Conservation (phyloP, 768 basidiomycete species). For the Calocybe gangraenosa region DNA sequence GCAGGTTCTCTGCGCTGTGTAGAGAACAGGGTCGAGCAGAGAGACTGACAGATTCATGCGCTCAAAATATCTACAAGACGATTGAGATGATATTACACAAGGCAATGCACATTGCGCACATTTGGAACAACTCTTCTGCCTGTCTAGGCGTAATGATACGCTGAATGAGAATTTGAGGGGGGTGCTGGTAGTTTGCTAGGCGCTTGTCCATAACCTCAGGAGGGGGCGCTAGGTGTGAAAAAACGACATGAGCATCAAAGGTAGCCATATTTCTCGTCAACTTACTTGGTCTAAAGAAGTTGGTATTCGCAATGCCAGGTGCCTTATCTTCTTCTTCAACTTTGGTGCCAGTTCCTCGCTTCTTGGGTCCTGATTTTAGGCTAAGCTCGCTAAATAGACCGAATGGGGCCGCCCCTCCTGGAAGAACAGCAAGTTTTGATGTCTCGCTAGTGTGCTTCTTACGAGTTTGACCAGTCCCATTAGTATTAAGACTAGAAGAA, state of each 20-base stretch:
- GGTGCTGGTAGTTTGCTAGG: slow-evolving; percentile 38
- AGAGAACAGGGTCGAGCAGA: slow-evolving; percentile 75
- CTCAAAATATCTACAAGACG: slow-evolving; percentile 75
- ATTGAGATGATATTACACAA: slow-evolving; percentile 9
- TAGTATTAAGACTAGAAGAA: slow-evolving; percentile 36
- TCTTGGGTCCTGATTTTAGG: slow-evolving; percentile 38
- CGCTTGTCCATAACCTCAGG: slow-evolving; percentile 36
- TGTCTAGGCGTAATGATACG: slow-evolving; percentile 61
- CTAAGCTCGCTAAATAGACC: slow-evolving; percentile 72
- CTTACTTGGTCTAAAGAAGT: slow-evolving; percentile 61
- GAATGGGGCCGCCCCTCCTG: slow-evolving; percentile 60
- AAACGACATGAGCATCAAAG: background rate
- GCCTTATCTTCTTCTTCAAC: slow-evolving; percentile 45
- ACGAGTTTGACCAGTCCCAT: slow-evolving; percentile 23
- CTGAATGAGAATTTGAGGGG: slow-evolving; percentile 62
- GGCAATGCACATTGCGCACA: slow-evolving; percentile 36
- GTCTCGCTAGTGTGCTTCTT: slow-evolving; percentile 36
- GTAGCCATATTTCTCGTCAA: slow-evolving; percentile 3
- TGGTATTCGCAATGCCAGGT: slow-evolving; percentile 60
- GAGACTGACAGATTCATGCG: slow-evolving; percentile 78
- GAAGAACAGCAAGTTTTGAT: slow-evolving; percentile 53
- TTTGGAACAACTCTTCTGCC: slow-evolving; percentile 68
- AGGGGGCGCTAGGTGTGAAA: slow-evolving; percentile 30
- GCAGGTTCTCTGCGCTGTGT: slow-evolving; percentile 78
- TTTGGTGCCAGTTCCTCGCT: slow-evolving; percentile 29